Base-by-base conservation (phyloP, 2,329 filamentous ascomycete genomes). In the Trichoderma afroharzianum region DNA sequence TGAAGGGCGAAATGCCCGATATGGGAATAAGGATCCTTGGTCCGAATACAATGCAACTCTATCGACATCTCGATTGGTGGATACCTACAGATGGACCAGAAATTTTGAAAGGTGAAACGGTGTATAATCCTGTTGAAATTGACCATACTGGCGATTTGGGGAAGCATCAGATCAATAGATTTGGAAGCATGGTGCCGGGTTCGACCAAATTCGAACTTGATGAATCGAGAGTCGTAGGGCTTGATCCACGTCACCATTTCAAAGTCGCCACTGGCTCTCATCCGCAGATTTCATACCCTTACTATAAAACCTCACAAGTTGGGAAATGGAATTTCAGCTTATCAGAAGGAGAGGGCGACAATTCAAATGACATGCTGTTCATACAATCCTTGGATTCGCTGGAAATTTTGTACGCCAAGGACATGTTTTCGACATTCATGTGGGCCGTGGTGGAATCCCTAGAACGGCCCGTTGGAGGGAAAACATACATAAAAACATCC, bases 381-480 rank as follows among this genome's bases (percentile, higher is more conserved):
- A 9, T 50, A 15, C 7, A 47, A 9, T 50, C 62, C 18, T 7
- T 8, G 3, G 62, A 63, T 9, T 50, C 62, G 8, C 3, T 63
- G 9, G 39, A 47, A 47, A 28, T 47, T 9, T n/a, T 77, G 2
- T 77, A 74, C 61, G 74, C 77, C 11, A 76, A 78, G 53, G 69
- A 80, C 43, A 74, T 80, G 63, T 77, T 80, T 47, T 74, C 76
- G 1, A 43, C 74, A 3, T 80, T 80, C 72, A 78, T 80, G 77
- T 75, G 75, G 70, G 72, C 76, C 0, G 66, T 71, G 15, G 74
- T 74, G 9, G 74, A 74, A 32, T 63, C 47, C 5, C 50, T 76
- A 28, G 1, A 26, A 4, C 7, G 14, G 0, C 71, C 74, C 0
- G 57, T 76, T 1, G 8, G 26, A 3, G 72, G 64, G 11, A 24